Conservation (phyloP, 2,329 filamentous ascomycete genomes). For the Ophiosphaerella narmari region DNA sequence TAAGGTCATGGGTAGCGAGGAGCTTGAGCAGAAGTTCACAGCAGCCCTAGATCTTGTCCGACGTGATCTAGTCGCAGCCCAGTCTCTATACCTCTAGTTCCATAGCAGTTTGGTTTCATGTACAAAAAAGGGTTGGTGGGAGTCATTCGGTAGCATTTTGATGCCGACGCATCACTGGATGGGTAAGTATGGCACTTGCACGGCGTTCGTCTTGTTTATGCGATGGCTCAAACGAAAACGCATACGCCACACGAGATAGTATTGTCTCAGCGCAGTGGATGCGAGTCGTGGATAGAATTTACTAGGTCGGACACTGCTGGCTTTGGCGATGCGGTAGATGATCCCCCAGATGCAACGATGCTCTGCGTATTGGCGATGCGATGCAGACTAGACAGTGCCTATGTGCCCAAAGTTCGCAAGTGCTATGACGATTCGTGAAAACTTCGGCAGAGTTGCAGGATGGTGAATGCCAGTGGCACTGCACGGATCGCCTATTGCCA, state of each 20-base stretch:
- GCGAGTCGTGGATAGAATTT: slow-evolving; percentile 33
- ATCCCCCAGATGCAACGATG: slow-evolving; percentile 21
- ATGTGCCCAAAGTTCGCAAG: too few relatives aligned
- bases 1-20: slow-evolving; percentile 98
- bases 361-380: neutral
- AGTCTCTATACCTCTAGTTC: slow-evolving; percentile 77
- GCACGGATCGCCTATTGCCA: too few relatives aligned
- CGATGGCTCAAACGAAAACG: slow-evolving; percentile 7
- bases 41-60: slow-evolving; percentile 81
- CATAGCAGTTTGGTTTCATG: slow-evolving; percentile 9
- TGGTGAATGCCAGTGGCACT: too few relatives aligned
- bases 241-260: slow-evolving; percentile 16
- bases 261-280: slow-evolving; percentile 20
- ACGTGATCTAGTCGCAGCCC: slow-evolving; percentile 91
- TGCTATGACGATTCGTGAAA: too few relatives aligned
- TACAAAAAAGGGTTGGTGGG: slow-evolving; percentile 13
- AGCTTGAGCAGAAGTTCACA: slow-evolving; percentile 91
- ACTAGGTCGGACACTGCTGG: slow-evolving; percentile 33
- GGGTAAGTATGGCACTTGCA: slow-evolving; percentile 19
- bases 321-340: slow-evolving; percentile 15
- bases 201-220: slow-evolving; percentile 18
- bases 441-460: too few relatives aligned
- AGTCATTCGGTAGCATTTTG: slow-evolving; percentile 15
- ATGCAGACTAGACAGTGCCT: neutral
- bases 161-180: slow-evolving; percentile 3